Conservation (phyloP, 2,329 filamentous ascomycete genomes). For the Cercospora beticola region DNA sequence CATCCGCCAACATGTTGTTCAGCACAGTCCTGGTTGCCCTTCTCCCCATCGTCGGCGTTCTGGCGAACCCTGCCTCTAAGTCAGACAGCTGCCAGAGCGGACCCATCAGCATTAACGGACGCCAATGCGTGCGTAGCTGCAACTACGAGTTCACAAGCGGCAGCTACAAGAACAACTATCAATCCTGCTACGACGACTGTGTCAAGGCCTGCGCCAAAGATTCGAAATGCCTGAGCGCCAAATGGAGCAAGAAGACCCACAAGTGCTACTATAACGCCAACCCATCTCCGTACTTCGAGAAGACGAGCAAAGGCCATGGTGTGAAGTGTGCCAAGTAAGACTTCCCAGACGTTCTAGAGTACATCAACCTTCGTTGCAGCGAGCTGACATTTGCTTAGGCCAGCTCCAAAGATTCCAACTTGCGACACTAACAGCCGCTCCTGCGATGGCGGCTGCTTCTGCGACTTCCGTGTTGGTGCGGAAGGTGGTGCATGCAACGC, state of each 20-base stretch:
- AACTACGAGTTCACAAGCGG: constrained; percentile 8
- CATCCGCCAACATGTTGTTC: not conserved
- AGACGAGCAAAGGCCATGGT: not conserved
- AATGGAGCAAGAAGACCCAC: not conserved
- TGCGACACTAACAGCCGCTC: not conserved
- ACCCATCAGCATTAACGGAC: not conserved
- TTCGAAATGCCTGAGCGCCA: not conserved
- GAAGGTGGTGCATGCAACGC: not conserved
- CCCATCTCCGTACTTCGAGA: not conserved
- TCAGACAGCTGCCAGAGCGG: not conserved
- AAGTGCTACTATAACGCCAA: not conserved
- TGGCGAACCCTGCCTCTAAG: not conserved
- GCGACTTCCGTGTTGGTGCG: not conserved
- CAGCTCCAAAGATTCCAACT: not conserved
- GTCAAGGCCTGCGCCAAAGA: not conserved
- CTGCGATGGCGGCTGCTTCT: not conserved
- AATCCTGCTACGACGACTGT: constrained; percentile 4
- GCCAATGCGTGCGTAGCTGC: not conserved
- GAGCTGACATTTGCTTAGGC: not conserved
- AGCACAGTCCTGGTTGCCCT: not conserved
- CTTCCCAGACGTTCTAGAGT: not conserved
- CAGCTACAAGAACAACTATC: constrained; percentile 2
- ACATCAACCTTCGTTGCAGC: not conserved
- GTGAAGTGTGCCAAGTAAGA: not conserved
- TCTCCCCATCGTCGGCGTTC: not conserved